A percentile compares a stretch with the other conserved stretches of the same genome.
These are phyloP conservation scores for Fusarium piperis DNA, from an alignment of 2,329 filamentous ascomycete genomes.

Conservation along the genomic window DNA sequence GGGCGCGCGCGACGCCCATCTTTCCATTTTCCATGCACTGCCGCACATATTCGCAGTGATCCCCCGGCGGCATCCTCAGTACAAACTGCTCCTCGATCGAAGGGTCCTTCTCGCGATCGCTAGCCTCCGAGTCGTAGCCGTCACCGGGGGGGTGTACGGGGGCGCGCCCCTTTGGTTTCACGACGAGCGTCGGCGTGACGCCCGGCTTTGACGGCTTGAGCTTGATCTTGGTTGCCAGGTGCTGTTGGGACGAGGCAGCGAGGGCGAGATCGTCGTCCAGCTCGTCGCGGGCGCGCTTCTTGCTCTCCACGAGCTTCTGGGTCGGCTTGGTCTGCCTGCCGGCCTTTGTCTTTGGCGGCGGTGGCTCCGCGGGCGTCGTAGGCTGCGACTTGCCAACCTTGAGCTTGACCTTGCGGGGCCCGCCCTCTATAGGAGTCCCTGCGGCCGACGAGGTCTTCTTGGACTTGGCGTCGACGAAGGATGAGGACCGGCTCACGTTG, in stretches of 20 bases:
- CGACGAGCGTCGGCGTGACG: slow-evolving; percentile 51
- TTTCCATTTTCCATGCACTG: slow-evolving; percentile 79
- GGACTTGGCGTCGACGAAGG: slow-evolving; percentile 43
- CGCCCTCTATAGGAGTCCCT: slow-evolving; percentile 45
- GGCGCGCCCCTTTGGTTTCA: slow-evolving; percentile 74
- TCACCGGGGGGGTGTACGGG: slow-evolving; percentile 80
- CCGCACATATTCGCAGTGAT: slow-evolving; percentile 85
- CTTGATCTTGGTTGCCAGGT: slow-evolving; percentile 64
- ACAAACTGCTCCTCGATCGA: slow-evolving; percentile 90
- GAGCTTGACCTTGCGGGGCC: slow-evolving; percentile 53
- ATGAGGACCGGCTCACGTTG: slow-evolving; percentile 50
- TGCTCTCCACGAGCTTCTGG: slow-evolving; percentile 64
- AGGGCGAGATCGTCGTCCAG: slow-evolving; percentile 56
- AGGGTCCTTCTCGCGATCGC: slow-evolving; percentile 87
- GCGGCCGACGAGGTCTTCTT: slow-evolving; percentile 30
- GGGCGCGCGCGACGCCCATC: slow-evolving; percentile 71
- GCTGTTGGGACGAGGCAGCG: slow-evolving; percentile 30
- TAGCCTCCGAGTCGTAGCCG: slow-evolving; percentile 96
- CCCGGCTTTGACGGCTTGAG: slow-evolving; percentile 54
- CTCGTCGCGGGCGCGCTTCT: slow-evolving; percentile 69
- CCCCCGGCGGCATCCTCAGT: slow-evolving; percentile 85
- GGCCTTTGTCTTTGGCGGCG: slow-evolving; percentile 64
- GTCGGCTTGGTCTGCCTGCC: slow-evolving; percentile 69
- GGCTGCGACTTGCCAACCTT: slow-evolving; percentile 53
- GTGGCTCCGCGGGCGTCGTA: slow-evolving; percentile 48